These are phyloP conservation scores for Amanita subjunquillea DNA, from an alignment of 768 basidiomycete genomes.

Conservation along the genomic window DNA sequence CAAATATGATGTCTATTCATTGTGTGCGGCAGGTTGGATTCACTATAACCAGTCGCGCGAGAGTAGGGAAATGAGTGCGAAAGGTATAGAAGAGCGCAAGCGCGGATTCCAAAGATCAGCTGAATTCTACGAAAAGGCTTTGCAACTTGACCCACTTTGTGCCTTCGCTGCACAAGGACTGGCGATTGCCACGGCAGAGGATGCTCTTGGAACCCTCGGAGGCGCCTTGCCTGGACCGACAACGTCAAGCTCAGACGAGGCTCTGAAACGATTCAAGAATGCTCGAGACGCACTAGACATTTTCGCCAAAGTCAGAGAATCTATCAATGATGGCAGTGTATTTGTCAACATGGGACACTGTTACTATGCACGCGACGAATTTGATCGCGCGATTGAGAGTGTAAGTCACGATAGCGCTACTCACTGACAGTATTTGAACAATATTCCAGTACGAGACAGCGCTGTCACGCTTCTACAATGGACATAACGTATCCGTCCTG, in stretches of 20 bases:
- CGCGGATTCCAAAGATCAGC: constrained; percentile 73
- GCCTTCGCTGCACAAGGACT: constrained; percentile 93
- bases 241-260: constrained; percentile 46
- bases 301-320: constrained; percentile 87
- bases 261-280: constrained; percentile 54
- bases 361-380: constrained; percentile 87
- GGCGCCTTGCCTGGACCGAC: constrained; percentile 31
- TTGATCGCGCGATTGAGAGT: constrained; percentile 91
- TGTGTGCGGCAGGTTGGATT: constrained; percentile 85
- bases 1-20: constrained; percentile 81
- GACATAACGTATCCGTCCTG: constrained; percentile 65
- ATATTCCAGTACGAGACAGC: constrained; percentile 80
- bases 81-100: constrained; percentile 59
- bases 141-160: constrained; percentile 75
- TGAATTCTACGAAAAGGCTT: constrained; percentile 88
- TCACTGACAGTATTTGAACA: background rate
- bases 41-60: constrained; percentile 83
- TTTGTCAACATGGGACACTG: constrained; percentile 97
- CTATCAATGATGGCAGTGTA: constrained; percentile 70
- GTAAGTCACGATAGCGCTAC: constrained; percentile 33
- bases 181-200: constrained; percentile 90
- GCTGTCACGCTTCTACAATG: constrained; percentile 63
- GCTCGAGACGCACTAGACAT: constrained; percentile 83
- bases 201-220: constrained; percentile 63
- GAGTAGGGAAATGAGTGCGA: constrained; percentile 51